Conservation (phyloP, 345 rosid species). For the Pugionium cornutum region DNA sequence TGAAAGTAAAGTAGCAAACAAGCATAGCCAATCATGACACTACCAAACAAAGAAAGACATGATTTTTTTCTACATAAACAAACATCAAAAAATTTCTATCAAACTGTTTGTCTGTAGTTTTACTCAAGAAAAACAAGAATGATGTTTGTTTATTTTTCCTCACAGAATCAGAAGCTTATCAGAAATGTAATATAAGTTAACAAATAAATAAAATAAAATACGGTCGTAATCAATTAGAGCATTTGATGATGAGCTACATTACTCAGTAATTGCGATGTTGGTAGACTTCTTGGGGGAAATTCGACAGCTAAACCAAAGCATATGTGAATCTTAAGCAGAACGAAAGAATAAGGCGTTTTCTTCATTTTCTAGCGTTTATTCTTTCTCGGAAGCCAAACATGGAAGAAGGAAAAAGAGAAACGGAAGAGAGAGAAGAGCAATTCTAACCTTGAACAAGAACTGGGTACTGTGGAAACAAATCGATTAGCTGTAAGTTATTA, state of each 20-base stretch:
- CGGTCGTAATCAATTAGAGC: too few species aligned
- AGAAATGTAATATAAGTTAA: neutral
- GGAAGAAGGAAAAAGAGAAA: neutral
- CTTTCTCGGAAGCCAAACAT: neutral
- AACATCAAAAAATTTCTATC: neutral
- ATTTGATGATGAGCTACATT: neutral
- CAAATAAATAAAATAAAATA: too few species aligned
- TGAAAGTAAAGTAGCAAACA: slow-evolving; percentile 12
- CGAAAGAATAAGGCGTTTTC: neutral
- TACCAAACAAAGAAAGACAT: slow-evolving; percentile 38
- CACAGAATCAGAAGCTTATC: neutral
- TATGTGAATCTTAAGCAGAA: neutral
- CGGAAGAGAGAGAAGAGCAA: slow-evolving; percentile 7
- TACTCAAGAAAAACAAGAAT: neutral
- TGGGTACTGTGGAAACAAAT: slow-evolving; percentile 9
- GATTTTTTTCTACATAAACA: slow-evolving; percentile 42
- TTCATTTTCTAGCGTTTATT: neutral
- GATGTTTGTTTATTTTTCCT: neutral
- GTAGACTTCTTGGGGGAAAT: neutral
- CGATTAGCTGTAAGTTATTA: neutral
- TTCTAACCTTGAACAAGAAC: slow-evolving; percentile 41
- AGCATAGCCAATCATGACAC: slow-evolving; percentile 41
- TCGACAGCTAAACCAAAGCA: neutral
- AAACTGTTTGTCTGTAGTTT: neutral
- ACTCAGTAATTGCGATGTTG: neutral